Base-by-base conservation (phyloP, 2,329 filamentous ascomycete genomes). In the Pseudogymnoascus pannorum region DNA sequence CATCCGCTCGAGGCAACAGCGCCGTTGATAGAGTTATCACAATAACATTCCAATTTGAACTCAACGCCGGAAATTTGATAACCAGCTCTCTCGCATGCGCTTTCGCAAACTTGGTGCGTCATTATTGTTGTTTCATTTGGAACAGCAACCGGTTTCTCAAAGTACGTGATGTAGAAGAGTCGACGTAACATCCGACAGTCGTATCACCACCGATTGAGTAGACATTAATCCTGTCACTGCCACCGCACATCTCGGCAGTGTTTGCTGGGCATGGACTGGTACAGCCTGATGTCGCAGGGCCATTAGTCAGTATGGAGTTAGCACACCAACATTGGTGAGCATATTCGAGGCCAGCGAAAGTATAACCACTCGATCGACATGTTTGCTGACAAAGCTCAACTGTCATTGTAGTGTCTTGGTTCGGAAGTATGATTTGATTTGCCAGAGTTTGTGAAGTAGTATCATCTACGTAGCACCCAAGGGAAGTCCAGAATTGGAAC, bases 241-340 rank as follows among this genome's bases (percentile, higher is more conserved):
- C 63, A 24, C 64, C 61, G 18, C 64, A 65, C 11, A 44, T 60
- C 44, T 64, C 48, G 1, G 16, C 8, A 14, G 18, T 35, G 24
- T 65, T 58, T 1, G 48, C 62, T 14, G 16, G 36, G 59, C 64
- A 65, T n/a, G 16, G 9, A 60, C 62, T 62, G 7, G 54, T 61
- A 22, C 64, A 64, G 1, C 61, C 61, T 18, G 11, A 33, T 60
- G 24, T 26, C 44, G 58, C 29, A 16, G 22, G 20, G 40, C 38
- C n/a, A 22, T 42, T 42, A 11, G 54, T 60, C 8, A 20, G 22
- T 8, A 60, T 57, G 24, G 24, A 11, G 14, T 57, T 57, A 7
- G 11, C 51, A 18, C 14, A 57, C 51, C 7, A 33, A 20, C 51
- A 57, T 35, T 57, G 7, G n/a, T 18, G n/a, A 6, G 18, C 51